These are phyloP conservation scores for Amanita phalloides DNA, from an alignment of 768 basidiomycete species.

Conservation along the genomic window DNA sequence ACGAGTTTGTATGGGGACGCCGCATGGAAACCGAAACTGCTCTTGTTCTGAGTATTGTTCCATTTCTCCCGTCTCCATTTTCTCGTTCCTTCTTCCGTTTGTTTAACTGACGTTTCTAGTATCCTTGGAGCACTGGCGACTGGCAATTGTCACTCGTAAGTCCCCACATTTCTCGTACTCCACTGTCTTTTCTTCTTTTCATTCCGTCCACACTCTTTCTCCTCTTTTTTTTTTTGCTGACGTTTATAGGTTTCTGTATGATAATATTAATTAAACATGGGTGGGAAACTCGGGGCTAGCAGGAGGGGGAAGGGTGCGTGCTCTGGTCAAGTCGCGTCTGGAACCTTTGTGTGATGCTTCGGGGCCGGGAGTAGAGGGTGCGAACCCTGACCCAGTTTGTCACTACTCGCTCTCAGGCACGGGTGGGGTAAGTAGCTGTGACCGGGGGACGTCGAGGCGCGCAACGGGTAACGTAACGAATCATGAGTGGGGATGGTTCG, in stretches of 20 bases:
- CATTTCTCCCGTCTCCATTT: background rate
- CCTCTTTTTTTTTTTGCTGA: too few relatives aligned
- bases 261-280: too few relatives aligned
- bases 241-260: too few relatives aligned
- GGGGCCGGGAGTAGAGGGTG: background rate
- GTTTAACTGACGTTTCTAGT: background rate
- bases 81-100: background rate
- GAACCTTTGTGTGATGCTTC: background rate
- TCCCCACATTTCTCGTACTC: too few relatives aligned
- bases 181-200: too few relatives aligned
- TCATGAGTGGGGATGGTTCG: too few relatives aligned
- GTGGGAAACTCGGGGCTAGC: background rate
- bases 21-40: too few relatives aligned
- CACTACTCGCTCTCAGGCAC: background rate
- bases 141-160: too few relatives aligned
- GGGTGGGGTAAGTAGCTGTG: background rate
- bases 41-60: background rate
- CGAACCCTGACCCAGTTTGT: background rate
- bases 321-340: background rate
- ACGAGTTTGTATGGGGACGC: too few relatives aligned
- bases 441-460: too few relatives aligned
- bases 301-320: background rate
- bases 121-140: background rate
- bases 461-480: too few relatives aligned
- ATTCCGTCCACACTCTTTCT: too few relatives aligned